Percentiles rank a stretch among this genome's conserved stretches.
Evolutionary conservation across 768 basidiomycete species (phyloP).

Genomic region (Cytidiella melzeri): DNA sequence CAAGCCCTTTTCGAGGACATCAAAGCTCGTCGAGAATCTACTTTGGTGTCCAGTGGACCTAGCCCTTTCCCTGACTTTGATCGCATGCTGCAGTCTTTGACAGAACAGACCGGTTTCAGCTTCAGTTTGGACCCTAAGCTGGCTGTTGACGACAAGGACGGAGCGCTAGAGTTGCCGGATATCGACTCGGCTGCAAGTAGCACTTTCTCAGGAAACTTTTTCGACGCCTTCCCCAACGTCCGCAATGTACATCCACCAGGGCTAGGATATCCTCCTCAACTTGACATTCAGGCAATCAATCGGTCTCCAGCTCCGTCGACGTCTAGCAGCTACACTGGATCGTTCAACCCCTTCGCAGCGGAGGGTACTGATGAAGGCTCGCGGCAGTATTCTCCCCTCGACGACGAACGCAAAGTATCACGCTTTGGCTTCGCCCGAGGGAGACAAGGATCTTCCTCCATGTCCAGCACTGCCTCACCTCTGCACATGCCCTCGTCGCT

Average conservation of each 20-base stretch:
- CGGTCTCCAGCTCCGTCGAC: conserved; percentile 27
- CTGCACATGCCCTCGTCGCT: conserved; percentile 51
- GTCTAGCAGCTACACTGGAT: conserved; percentile 56
- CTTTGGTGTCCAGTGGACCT: conserved; percentile 28
- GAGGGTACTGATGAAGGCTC: conserved; percentile 47
- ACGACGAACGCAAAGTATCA: conserved; percentile 70
- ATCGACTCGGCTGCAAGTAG: conserved; percentile 41
- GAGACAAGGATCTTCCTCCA: conserved; percentile 48
- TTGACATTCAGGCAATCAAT: neutral
- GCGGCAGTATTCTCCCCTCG: conserved; percentile 32
- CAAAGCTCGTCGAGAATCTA: conserved; percentile 63
- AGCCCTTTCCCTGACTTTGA: conserved; percentile 90
- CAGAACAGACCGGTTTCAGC: conserved; percentile 69
- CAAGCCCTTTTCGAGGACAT: conserved; percentile 82
- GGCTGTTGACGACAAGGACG: conserved; percentile 39
- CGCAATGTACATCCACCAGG: conserved; percentile 45
- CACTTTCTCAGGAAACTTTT: conserved; percentile 61
- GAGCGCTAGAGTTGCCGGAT: conserved; percentile 36
- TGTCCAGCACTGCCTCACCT: conserved; percentile 40
- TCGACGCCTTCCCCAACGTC: conserved; percentile 66
- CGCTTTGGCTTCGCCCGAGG: conserved; percentile 79
- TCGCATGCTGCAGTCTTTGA: conserved; percentile 69
- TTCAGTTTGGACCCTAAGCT: conserved; percentile 83
- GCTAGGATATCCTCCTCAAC: conserved; percentile 41
- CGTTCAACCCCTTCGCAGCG: conserved; percentile 72